These are phyloP conservation scores for Apostasia ramifera DNA, from an alignment of 106 monocot species.

Conservation along the genomic window DNA sequence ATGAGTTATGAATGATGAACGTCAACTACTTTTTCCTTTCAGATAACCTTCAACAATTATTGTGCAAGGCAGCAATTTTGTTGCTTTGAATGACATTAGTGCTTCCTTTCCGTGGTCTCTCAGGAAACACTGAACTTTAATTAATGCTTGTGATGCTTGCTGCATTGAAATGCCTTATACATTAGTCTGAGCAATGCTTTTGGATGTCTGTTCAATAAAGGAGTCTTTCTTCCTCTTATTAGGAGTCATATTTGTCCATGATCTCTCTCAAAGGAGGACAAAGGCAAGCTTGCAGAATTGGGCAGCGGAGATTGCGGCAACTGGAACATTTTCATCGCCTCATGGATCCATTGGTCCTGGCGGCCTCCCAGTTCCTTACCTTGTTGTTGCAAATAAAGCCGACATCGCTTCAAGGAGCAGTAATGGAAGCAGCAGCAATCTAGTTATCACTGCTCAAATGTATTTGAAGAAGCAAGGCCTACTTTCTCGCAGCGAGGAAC, in stretches of 20 bases:
- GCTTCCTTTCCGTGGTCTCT: no score
- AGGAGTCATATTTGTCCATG: constrained; percentile 94
- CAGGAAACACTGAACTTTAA: no score
- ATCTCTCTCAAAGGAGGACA: constrained; percentile 83
- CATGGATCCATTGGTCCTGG: constrained; percentile 66
- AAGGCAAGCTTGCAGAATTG: constrained; percentile 70
- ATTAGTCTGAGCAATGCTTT: no score
- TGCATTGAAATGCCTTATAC: no score
- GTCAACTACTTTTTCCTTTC: no score
- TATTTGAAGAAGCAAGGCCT: constrained; percentile 93
- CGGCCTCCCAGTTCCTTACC: constrained; percentile 80
- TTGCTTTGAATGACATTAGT: no score
- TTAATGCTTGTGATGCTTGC: no score
- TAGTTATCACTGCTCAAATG: constrained; percentile 81
- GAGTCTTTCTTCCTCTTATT: background rate
- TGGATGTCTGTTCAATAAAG: background rate
- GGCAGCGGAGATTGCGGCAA: constrained; percentile 63
- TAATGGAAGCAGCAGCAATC: constrained; percentile 82
- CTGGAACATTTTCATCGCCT: constrained; percentile 80
- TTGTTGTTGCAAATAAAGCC: constrained; percentile 80
- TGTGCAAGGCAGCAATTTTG: no score
- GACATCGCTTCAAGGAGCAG: constrained; percentile 61
- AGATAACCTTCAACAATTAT: no score
- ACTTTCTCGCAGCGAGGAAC: constrained; percentile 70
- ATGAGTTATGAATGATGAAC: no score